These are phyloP conservation scores for Fraxinus floribunda DNA, from an alignment of 305 asterid species.

Conservation along the genomic window DNA sequence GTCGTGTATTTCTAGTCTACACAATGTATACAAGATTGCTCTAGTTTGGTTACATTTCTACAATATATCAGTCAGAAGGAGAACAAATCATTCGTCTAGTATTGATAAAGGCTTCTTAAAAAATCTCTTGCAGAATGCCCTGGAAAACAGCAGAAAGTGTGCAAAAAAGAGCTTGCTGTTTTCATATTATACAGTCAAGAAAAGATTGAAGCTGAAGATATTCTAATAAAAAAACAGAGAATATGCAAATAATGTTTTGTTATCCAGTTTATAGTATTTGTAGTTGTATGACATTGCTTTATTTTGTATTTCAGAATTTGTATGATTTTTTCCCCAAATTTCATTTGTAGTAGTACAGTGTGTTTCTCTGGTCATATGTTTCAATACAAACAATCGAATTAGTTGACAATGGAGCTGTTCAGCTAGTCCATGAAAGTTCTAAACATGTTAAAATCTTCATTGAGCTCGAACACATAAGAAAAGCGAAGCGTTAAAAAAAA, in stretches of 20 bases:
- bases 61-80: background rate
- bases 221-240: conserved; percentile 26
- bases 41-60: conserved; percentile 16
- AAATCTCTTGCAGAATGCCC: background rate
- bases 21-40: conserved; percentile 26
- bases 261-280: conserved; percentile 22
- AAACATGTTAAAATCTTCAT: background rate
- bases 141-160: conserved; percentile 12
- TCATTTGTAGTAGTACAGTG: background rate
- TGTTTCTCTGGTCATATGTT: background rate
- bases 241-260: conserved; percentile 25
- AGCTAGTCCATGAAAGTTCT: background rate
- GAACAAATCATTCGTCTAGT: conserved; percentile 7
- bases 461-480: background rate
- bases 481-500: background rate
- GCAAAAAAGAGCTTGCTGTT: conserved; percentile 9
- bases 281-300: conserved; percentile 37
- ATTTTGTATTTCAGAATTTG: conserved; percentile 20
- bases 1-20: background rate
- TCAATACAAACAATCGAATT: background rate
- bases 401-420: background rate
- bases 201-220: conserved; percentile 35
- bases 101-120: conserved; percentile 11
- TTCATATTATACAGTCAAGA: conserved; percentile 25
- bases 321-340: background rate